Conservation (phyloP, 441 rosid species). For the Capsella rubella region DNA sequence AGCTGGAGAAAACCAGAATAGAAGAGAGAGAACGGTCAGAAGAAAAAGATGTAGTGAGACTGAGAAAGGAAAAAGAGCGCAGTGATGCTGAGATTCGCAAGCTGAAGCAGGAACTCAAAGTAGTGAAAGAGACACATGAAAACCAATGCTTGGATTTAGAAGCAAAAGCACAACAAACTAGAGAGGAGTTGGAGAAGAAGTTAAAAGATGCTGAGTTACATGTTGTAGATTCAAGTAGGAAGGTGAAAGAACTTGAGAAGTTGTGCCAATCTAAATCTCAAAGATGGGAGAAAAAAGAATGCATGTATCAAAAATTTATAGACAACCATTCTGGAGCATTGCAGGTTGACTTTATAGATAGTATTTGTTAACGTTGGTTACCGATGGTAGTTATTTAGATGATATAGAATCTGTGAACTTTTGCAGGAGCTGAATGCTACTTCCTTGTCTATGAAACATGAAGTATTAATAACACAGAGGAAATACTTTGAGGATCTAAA, state of each 20-base stretch:
- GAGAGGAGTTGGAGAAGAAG: slow-evolving; percentile 60
- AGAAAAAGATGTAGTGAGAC: slow-evolving; percentile 60
- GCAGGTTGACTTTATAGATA: slow-evolving; percentile 55
- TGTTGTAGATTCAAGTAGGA: slow-evolving; percentile 61
- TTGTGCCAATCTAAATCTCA: slow-evolving; percentile 59
- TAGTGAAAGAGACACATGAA: slow-evolving; percentile 57
- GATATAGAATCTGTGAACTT: slow-evolving; percentile 33
- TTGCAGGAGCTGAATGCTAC: slow-evolving; percentile 72
- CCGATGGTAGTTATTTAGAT: slow-evolving; percentile 28
- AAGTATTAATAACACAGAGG: slow-evolving; percentile 61
- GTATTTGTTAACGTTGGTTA: slow-evolving; percentile 15
- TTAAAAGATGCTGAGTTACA: slow-evolving; percentile 64
- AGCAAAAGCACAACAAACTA: slow-evolving; percentile 56
- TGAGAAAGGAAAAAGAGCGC: slow-evolving; percentile 65
- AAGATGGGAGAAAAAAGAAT: slow-evolving; percentile 75
- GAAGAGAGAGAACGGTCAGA: slow-evolving; percentile 77
- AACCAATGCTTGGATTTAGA: slow-evolving; percentile 63
- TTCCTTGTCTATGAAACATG: slow-evolving; percentile 67
- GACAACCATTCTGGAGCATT: slow-evolving; percentile 60
- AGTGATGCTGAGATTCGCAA: slow-evolving; percentile 62
- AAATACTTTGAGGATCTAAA: slow-evolving; percentile 63
- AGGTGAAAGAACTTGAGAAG: slow-evolving; percentile 75
- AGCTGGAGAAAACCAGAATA: slow-evolving; percentile 76
- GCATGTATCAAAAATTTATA: slow-evolving; percentile 55
- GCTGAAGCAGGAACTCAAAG: slow-evolving; percentile 69